phyloP scores from a whole-genome alignment of 2,329 filamentous ascomycete genomes.

The Colletotrichum shisoi region DNA sequence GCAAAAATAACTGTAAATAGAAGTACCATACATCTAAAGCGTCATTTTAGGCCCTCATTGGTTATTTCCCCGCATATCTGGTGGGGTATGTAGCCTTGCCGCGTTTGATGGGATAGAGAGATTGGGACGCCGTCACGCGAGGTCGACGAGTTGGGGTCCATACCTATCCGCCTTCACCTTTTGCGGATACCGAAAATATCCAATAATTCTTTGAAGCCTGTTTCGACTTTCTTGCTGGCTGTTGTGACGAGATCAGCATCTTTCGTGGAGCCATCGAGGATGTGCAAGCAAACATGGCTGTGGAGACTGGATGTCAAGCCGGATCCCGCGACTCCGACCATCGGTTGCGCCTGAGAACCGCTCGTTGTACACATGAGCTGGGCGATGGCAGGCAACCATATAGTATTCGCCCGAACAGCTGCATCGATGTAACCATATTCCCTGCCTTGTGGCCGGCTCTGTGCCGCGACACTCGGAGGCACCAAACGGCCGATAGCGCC shows the following conservation, averaged over 20 bases:
- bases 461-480: neutral
- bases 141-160: neutral
- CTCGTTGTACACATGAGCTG: constrained; percentile 1
- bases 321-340: neutral
- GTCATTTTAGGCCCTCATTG: too few species aligned
- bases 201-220: neutral
- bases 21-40: too few species aligned
- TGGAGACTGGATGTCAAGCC: neutral
- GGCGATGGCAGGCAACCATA: neutral
- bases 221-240: neutral
- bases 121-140: neutral
- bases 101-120: too few species aligned
- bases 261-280: neutral
- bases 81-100: too few species aligned
- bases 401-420: neutral
- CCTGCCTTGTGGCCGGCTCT: neutral
- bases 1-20: too few species aligned
- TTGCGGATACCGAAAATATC: neutral
- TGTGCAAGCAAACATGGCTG: neutral
- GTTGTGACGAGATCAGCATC: neutral
- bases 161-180: neutral
- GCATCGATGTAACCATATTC: neutral
- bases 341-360: neutral
- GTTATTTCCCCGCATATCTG: too few species aligned
- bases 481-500: neutral